phyloP scores from a whole-genome alignment of 352 stramenopile genomes.

The Phytophthora tubulina region DNA sequence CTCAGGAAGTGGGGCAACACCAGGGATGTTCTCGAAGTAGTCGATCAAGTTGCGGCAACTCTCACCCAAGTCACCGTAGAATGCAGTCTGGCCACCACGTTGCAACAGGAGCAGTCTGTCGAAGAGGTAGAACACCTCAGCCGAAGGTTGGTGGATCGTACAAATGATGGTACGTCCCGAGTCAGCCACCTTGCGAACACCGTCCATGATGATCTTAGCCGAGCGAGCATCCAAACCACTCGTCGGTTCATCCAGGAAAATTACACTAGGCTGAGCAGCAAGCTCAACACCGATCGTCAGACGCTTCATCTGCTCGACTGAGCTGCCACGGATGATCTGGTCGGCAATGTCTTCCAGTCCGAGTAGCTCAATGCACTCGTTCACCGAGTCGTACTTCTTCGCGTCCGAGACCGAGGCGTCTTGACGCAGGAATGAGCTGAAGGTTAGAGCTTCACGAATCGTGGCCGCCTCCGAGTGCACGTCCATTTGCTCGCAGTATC shows the following conservation, averaged over 20 bases:
- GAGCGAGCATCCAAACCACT: constrained; percentile 8
- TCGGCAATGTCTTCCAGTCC: constrained; percentile 12
- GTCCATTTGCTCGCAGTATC: constrained; percentile 10
- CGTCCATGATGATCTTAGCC: constrained; percentile 14
- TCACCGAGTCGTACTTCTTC: constrained; percentile 14
- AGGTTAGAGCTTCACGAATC: constrained; percentile 10
- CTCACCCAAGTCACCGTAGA: constrained; percentile 48
- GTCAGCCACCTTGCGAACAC: constrained; percentile 13
- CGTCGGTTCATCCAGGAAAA: constrained; percentile 14
- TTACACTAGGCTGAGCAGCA: constrained; percentile 13
- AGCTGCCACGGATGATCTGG: constrained; percentile 18
- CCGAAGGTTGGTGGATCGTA: constrained; percentile 12
- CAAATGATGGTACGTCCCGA: constrained; percentile 15
- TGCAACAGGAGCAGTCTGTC: constrained; percentile 76
- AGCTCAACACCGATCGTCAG: constrained; percentile 15
- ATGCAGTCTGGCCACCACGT: constrained; percentile 43
- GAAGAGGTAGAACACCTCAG: constrained; percentile 47
- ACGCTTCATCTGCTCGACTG: constrained; percentile 22
- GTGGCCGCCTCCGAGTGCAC: constrained; percentile 8
- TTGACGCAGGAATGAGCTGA: constrained; percentile 7
- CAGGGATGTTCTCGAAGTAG: constrained; percentile 21
- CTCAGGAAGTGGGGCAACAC: not conserved
- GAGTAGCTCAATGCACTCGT: constrained; percentile 13
- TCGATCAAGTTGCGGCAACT: constrained; percentile 33
- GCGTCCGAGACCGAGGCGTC: constrained; percentile 8